A percentile compares a stretch with the other conserved stretches of the same genome.
Conservation (phyloP, 2,329 filamentous ascomycete species). For the Dothiorella sarmentorum region DNA sequence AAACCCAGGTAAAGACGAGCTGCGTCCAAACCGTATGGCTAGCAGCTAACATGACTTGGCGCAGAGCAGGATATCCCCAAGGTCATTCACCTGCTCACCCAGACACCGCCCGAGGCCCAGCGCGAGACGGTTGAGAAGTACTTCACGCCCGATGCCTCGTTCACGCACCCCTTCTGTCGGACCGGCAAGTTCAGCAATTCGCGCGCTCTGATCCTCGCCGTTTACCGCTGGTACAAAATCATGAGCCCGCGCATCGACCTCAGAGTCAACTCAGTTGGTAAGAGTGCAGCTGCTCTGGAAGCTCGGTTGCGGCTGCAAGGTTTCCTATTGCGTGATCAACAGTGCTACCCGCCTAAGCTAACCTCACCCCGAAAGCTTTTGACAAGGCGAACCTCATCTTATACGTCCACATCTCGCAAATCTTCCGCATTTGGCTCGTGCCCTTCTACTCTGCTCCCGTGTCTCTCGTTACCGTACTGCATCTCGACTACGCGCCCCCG, state of each 20-base stretch:
- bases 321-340: background rate
- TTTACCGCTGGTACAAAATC: slow-evolving; percentile 75
- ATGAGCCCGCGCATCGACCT: slow-evolving; percentile 71
- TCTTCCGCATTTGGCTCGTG: slow-evolving; percentile 73
- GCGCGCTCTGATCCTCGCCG: slow-evolving; percentile 61
- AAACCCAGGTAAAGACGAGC: slow-evolving; percentile 27
- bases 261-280: slow-evolving; percentile 60
- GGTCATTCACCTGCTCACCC: slow-evolving; percentile 66
- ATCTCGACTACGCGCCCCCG: slow-evolving; percentile 50
- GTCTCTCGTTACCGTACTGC: slow-evolving; percentile 64
- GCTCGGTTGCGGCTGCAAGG: background rate
- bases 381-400: slow-evolving; percentile 64
- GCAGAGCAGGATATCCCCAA: slow-evolving; percentile 57
- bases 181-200: slow-evolving; percentile 61
- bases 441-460: slow-evolving; percentile 71
- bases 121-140: slow-evolving; percentile 63
- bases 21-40: background rate
- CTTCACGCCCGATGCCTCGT: slow-evolving; percentile 69
- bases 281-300: slow-evolving; percentile 20
- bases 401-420: slow-evolving; percentile 70
- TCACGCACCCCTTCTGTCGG: slow-evolving; percentile 74
- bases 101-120: slow-evolving; percentile 65
- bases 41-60: slow-evolving; percentile 21
- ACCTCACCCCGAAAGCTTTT: slow-evolving; percentile 52
- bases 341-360: background rate